Evolutionary conservation across 129 eudicot species (phyloP), one percentile per base, ranked within the genome.

Genomic region (Centella asiatica): DNA sequence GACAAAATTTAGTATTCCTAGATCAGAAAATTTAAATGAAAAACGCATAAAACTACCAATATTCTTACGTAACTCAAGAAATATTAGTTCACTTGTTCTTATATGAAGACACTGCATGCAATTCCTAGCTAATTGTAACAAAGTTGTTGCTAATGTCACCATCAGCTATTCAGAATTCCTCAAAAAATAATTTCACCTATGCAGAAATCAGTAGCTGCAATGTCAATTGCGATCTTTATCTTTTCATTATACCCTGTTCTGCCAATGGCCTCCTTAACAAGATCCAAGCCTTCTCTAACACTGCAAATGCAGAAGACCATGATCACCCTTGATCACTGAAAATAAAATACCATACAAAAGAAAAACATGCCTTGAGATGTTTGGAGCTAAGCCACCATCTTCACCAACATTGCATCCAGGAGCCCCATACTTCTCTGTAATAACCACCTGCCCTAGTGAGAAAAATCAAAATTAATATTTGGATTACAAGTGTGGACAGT

Each of bases 171-270:
- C 25, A 11, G 27, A 27, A 53, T 24, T 3, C 39, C 22, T 53
- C 14, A 67, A 15, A 72, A n/a, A n/a, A n/a, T n/a, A n/a, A n/a
- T n/a, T n/a, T 68, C 72, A 90, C 98, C 98, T 69, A 84, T 80
- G 84, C 98, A 92, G 74, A 92, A 92, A 51, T 87, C 94, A 61
- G 98, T 92, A 39, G 98, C 98, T n/a, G 95, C 94, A 66, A 84
- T 90, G 72, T 83, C 94, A 60, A 92, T 68, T 44, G 94, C 88
- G 64, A 92, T 87, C 88, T 87, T 92, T 68, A 92, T 59, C 65
- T 80, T 87, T 66, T 87, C 90, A 40, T 25, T 72, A 66, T 81
- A 80, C 44, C 88, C 95, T 62, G 98, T 82, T 92, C 96, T 81
- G 58, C 75, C 72, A 68, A 92, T 82, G 27, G 98, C 98, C 68